Evolutionary conservation across 768 basidiomycete species (phyloP).

Genomic region (Termitomyces sp.): DNA sequence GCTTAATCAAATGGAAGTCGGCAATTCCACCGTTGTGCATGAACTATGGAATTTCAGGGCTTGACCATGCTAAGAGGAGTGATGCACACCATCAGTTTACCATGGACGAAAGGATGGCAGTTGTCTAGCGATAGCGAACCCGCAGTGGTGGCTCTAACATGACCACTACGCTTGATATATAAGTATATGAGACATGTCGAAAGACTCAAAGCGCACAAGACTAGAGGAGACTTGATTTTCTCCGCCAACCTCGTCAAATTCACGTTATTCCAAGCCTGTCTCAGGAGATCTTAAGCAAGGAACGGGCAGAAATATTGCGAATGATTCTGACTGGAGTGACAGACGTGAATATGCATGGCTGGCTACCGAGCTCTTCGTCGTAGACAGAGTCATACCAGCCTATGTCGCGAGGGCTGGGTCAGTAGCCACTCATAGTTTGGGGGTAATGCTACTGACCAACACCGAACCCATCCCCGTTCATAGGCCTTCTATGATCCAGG

Average conservation of each 20-base stretch:
- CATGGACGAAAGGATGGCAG: slow-evolving; percentile 92
- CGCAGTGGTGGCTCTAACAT: slow-evolving; percentile 92
- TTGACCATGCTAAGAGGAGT: neutral
- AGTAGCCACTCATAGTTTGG: neutral
- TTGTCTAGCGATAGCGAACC: slow-evolving; percentile 91
- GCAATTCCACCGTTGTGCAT: slow-evolving; percentile 98
- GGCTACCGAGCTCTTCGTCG: slow-evolving; percentile 78
- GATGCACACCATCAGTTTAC: slow-evolving; percentile 79
- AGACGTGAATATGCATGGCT: slow-evolving; percentile 95
- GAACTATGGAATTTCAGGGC: slow-evolving; percentile 50
- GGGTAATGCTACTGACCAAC: slow-evolving; percentile 60
- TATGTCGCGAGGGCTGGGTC: slow-evolving; percentile 22
- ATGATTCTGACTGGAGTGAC: slow-evolving; percentile 75
- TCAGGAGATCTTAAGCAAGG: neutral
- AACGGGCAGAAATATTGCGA: neutral
- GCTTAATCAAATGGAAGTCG: slow-evolving; percentile 78
- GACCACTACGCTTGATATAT: slow-evolving; percentile 48
- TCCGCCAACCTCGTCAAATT: slow-evolving; percentile 93
- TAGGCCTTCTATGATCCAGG: slow-evolving; percentile 77
- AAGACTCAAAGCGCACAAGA: slow-evolving; percentile 63
- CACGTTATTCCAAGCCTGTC: slow-evolving; percentile 93
- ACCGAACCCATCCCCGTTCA: slow-evolving; percentile 95
- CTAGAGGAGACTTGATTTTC: slow-evolving; percentile 94
- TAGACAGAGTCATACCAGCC: slow-evolving; percentile 94
- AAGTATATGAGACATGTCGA: neutral